Base-by-base conservation (phyloP, 805 yeast species). In the Candida hispaniensis region DNA sequence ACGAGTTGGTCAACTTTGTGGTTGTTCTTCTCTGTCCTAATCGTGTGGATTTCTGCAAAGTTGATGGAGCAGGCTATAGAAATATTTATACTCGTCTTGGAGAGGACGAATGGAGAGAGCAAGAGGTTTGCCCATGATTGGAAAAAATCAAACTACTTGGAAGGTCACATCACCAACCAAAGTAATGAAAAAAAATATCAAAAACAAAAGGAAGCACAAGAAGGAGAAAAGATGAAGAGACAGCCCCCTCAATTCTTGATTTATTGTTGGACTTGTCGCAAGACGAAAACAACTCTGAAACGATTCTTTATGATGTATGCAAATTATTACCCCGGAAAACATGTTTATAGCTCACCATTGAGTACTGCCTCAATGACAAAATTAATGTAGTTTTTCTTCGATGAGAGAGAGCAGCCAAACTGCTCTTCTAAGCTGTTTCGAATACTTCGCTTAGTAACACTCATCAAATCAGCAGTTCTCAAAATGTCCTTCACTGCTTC, bases 71-170 rank as follows among this genome's bases (percentile, higher is more conserved):
- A 5, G 58, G 53, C 38, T 68, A 69, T 45, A 62, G 71, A 44
- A 56, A 60, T 39, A 48, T 73, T 15, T 73, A 67, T 47, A 69
- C 67, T 40, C 64, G 76, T 45, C 66, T 64, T 40, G 66, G 63
- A 29, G 55, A 61, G 32, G 79, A 72, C 41, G 70, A 70, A 44
- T 81, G 94, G 94, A 65, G 63, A 30, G 88, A 80, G 51, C 64
- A 62, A 35, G 88, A 79, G 47, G 79, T 81, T 4, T 80, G 93
- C 55, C 93, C 94, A n/a, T n/a, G n/a, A n/a, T n/a, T n/a, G n/a
- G n/a, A n/a, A n/a, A n/a, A n/a, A n/a, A n/a, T n/a, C n/a, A n/a
- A n/a, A n/a, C n/a, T n/a, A n/a, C n/a, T n/a, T n/a, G n/a, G n/a
- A n/a, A n/a, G n/a, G n/a, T n/a, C n/a, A n/a, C n/a, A n/a, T n/a